phyloP scores from a whole-genome alignment of 2,329 filamentous ascomycete species.

The Epichloe hybrida region DNA sequence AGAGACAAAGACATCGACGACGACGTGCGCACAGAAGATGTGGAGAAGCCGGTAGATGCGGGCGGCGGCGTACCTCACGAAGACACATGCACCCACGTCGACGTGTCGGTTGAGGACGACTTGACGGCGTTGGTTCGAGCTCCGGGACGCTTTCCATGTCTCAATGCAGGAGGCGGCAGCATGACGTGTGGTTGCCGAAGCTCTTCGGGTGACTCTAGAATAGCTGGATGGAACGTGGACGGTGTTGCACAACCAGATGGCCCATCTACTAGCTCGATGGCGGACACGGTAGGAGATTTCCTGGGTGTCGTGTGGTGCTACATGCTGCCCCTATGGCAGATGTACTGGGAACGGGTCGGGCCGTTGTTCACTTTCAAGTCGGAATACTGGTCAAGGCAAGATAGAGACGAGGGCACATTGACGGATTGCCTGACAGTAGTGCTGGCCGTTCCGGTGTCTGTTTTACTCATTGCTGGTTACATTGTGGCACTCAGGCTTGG shows the following conservation, averaged over 20 bases:
- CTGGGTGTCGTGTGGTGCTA: slow-evolving; percentile 3
- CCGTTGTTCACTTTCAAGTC: slow-evolving; percentile 27
- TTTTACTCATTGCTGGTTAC: slow-evolving; percentile 12
- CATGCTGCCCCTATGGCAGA: slow-evolving; percentile 2
- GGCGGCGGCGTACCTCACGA: not conserved
- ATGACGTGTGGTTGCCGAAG: slow-evolving; percentile 11
- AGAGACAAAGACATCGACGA: not conserved
- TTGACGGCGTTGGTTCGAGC: slow-evolving; percentile 6
- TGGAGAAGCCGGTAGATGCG: not conserved
- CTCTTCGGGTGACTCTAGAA: slow-evolving; percentile 10
- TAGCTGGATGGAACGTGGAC: not conserved
- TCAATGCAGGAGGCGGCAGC: slow-evolving; percentile 15
- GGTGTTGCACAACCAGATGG: not conserved
- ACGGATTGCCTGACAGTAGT: slow-evolving; percentile 13
- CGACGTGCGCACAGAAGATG: not conserved
- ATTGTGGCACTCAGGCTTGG: slow-evolving; percentile 16
- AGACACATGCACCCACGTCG: not conserved
- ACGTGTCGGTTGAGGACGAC: slow-evolving; percentile 3
- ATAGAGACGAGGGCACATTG: slow-evolving; percentile 11
- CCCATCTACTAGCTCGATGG: not conserved
- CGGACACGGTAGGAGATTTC: not conserved
- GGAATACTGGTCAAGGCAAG: slow-evolving; percentile 18
- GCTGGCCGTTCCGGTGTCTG: slow-evolving; percentile 15
- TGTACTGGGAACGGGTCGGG: slow-evolving; percentile 23
- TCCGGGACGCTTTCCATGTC: slow-evolving; percentile 17